These are phyloP conservation scores for Evernia prunastri DNA, from an alignment of 495 filamentous ascomycete species.

Conservation along the genomic window DNA sequence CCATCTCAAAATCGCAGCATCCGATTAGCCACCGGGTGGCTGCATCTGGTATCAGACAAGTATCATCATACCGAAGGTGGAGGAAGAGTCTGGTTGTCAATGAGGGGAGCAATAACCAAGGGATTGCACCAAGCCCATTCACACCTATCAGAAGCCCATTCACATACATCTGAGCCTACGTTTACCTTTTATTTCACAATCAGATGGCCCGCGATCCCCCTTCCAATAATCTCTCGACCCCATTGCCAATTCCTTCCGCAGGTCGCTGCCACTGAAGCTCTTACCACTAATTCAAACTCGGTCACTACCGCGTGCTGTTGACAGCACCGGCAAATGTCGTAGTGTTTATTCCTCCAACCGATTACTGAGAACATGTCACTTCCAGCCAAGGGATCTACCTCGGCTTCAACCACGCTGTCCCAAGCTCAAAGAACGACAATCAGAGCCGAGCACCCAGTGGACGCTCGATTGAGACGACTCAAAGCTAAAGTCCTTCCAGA, in stretches of 20 bases:
- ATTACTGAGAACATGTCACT: background rate
- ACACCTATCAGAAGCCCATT: background rate
- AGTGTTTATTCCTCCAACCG: background rate
- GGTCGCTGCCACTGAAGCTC: background rate
- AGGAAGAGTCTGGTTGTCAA: background rate
- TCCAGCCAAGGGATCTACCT: background rate
- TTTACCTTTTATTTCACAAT: background rate
- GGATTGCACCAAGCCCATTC: background rate
- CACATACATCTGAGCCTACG: background rate
- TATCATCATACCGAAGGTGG: background rate
- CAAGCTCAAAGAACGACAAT: background rate
- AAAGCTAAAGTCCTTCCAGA: conserved; percentile 43
- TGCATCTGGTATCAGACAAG: background rate
- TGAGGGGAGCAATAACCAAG: background rate
- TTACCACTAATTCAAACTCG: background rate
- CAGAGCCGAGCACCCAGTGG: conserved; percentile 17
- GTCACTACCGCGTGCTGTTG: background rate
- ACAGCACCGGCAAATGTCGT: background rate
- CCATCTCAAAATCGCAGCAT: background rate
- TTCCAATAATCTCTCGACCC: background rate
- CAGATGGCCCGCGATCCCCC: background rate
- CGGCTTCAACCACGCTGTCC: background rate
- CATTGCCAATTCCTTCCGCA: background rate
- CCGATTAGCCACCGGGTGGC: background rate
- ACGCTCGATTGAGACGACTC: conserved; percentile 40